Evolutionary conservation across 805 yeast species (phyloP), one percentile per base, ranked within the genome.

Genomic region (Metschnikowia similis): DNA sequence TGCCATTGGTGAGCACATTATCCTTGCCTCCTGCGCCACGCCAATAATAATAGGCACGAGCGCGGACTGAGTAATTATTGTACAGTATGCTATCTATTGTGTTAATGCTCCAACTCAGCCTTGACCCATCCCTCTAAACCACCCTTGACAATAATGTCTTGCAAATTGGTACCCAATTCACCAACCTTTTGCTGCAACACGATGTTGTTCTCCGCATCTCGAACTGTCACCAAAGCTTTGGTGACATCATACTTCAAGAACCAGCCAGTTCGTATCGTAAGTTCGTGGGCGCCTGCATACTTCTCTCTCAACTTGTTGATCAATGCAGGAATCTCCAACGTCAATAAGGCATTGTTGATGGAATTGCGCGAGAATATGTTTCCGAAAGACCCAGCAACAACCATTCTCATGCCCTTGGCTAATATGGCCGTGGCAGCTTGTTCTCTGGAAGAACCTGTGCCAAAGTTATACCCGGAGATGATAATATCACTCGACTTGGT

Each of bases 41-140:
- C 21, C 21, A 4, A 5, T 21, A 21, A 21, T 21, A 21, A 21
- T 2, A 21, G 5, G 21, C 21, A 5, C 1, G 21, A 4, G 21
- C 1, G 3, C 21, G 21, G 21, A 21, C 21, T 21, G 21, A 30
- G 8, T 41, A 41, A 41, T 28, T 31, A 32, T 32, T 32, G 32
- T 29, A 41, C 17, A 34, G 27, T 34, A 28, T 40, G 46, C 46
- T 26, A 35, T 35, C 39, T 43, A 27, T 10, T 41, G 31, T 43
- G 46, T 39, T 43, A 43, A 14, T 43, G 26, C 27, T 43, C 16
- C 46, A 85, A 71, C 66, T 89, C 86, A 17, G 90, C 76, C 69
- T 80, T 87, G 51, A 94, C 97, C 99, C 99, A 94, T 38, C 96
- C 96, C 77, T 94, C 99, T 51, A 94, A 81, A 50, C 99, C 99